These are phyloP conservation scores for Lentinula aciculospora DNA, from an alignment of 768 basidiomycete species.

Conservation along the genomic window DNA sequence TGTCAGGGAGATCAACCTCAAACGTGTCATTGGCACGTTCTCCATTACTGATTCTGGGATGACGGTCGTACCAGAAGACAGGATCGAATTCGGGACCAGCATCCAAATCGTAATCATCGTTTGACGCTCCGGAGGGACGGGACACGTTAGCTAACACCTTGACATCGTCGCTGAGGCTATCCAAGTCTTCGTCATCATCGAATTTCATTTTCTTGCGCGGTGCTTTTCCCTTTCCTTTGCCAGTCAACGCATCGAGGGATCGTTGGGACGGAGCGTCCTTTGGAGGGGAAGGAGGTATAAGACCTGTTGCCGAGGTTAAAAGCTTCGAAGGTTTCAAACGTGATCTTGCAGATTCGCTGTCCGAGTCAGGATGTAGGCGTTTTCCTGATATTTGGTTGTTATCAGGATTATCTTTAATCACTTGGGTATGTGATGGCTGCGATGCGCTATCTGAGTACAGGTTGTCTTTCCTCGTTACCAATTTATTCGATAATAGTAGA, in stretches of 20 bases:
- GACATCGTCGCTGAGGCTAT: slow-evolving; percentile 23
- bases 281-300: slow-evolving; percentile 71
- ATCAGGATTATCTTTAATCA: background rate
- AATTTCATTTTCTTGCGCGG: slow-evolving; percentile 11
- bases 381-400: slow-evolving; percentile 32
- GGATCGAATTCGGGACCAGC: slow-evolving; percentile 22
- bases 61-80: slow-evolving; percentile 26
- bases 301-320: slow-evolving; percentile 20
- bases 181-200: slow-evolving; percentile 23
- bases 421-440: background rate
- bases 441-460: slow-evolving; percentile 5
- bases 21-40: slow-evolving; percentile 30
- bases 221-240: slow-evolving; percentile 29
- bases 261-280: slow-evolving; percentile 23
- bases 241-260: background rate
- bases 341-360: slow-evolving; percentile 12
- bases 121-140: background rate
- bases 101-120: slow-evolving; percentile 22
- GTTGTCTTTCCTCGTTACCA: slow-evolving; percentile 9
- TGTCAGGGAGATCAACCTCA: slow-evolving; percentile 58
- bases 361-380: slow-evolving; percentile 32
- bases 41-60: slow-evolving; percentile 18
- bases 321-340: background rate
- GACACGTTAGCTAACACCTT: slow-evolving; percentile 25
- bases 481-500: slow-evolving; percentile 2